A percentile compares a stretch with the other conserved stretches of the same genome.
phyloP scores from a whole-genome alignment of 352 stramenopile species.

The Blastocystis sp. region DNA sequence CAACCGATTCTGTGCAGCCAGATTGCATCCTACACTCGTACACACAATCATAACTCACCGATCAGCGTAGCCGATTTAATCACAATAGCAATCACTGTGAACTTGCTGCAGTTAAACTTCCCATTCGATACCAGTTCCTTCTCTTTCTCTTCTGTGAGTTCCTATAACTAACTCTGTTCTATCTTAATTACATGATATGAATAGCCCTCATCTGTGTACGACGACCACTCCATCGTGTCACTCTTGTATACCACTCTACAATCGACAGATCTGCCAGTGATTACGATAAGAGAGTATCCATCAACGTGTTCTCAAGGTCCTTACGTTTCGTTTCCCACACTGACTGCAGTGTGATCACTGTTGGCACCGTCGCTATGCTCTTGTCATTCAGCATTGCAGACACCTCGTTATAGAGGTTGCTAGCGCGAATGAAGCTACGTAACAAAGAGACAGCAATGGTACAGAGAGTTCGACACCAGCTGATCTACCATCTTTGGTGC shows the following conservation, averaged over 20 bases:
- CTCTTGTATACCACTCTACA: conserved; percentile 23
- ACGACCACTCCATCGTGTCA: background rate
- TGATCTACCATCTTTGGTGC: conserved; percentile 1
- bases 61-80: conserved; percentile 44
- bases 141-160: conserved; percentile 51
- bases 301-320: conserved; percentile 44
- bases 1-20: conserved; percentile 35
- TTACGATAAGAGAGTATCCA: conserved; percentile 20
- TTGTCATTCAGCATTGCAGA: conserved; percentile 9
- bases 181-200: background rate
- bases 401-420: conserved; percentile 52
- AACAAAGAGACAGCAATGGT: background rate
- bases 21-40: background rate
- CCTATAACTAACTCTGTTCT: background rate
- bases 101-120: conserved; percentile 36
- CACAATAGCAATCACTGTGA: conserved; percentile 24
- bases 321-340: conserved; percentile 49
- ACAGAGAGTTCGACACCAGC: conserved; percentile 12
- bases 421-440: conserved; percentile 13
- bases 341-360: background rate
- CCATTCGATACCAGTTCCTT: conserved; percentile 32
- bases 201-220: conserved; percentile 4
- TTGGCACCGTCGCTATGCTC: background rate
- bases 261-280: too few species aligned
- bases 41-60: background rate